Evolutionary conservation across 2,329 filamentous ascomycete species (phyloP).

Genomic region (Penicillium palitans): DNA sequence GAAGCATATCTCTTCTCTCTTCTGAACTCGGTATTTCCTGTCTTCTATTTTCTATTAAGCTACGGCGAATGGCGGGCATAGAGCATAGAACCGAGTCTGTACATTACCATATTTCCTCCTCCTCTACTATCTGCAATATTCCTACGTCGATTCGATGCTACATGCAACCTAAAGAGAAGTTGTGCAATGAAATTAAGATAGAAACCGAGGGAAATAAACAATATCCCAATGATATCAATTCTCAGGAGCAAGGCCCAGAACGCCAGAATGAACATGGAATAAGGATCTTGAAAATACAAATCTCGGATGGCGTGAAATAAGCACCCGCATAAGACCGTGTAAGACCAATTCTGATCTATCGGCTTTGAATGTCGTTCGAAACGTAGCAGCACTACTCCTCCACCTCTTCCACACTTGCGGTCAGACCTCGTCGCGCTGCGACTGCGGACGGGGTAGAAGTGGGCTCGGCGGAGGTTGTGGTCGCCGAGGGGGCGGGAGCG

Average conservation of each 20-base stretch:
- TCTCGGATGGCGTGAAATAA: neutral
- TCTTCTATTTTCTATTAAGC: neutral
- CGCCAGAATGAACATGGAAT: slow-evolving; percentile 4
- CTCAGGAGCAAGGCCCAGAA: neutral
- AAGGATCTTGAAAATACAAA: slow-evolving; percentile 2
- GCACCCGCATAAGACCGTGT: neutral
- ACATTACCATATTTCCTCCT: neutral
- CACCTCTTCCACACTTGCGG: slow-evolving; percentile 50
- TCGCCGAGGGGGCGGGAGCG: slow-evolving; percentile 27
- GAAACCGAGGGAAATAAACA: neutral
- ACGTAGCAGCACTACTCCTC: slow-evolving; percentile 36
- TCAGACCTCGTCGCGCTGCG: slow-evolving; percentile 42
- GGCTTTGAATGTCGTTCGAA: neutral
- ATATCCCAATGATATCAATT: slow-evolving; percentile 1
- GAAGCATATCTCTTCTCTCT: neutral
- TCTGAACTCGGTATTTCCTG: neutral
- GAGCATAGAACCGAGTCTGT: neutral
- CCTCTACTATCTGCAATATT: neutral
- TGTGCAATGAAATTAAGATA: neutral
- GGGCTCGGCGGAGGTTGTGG: slow-evolving; percentile 40
- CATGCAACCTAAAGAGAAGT: too few relatives aligned
- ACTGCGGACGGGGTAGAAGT: slow-evolving; percentile 32
- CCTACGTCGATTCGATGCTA: neutral
- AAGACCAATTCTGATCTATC: neutral
- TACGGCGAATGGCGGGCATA: neutral